Conservation (phyloP, 1,284 basidiomycete genomes). For the Boletus semigastroideus region DNA sequence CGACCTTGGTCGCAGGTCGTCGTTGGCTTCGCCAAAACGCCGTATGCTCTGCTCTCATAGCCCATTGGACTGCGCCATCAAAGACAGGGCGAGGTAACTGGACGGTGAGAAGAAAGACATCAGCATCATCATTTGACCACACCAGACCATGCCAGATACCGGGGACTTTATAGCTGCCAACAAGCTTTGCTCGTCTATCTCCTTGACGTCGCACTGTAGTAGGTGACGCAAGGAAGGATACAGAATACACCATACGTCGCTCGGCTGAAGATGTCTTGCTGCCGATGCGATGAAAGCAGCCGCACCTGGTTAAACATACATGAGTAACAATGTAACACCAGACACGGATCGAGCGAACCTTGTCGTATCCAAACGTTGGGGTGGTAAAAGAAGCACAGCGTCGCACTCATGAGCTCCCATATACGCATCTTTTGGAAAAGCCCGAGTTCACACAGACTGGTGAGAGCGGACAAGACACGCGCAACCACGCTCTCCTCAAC, state of each 20-base stretch:
- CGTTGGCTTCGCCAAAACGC: constrained; percentile 72
- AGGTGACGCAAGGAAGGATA: constrained; percentile 90
- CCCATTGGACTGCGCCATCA: constrained; percentile 87
- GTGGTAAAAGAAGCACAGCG: constrained; percentile 90
- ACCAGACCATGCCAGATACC: constrained; percentile 46
- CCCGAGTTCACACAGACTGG: constrained; percentile 82
- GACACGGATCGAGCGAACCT: constrained; percentile 45
- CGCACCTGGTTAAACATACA: constrained; percentile 53
- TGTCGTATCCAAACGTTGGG: constrained; percentile 97
- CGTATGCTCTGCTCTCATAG: constrained; percentile 73
- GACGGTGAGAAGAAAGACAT: not conserved
- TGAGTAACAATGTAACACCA: not conserved
- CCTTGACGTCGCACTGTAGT: constrained; percentile 81
- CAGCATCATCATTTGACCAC: constrained; percentile 2
- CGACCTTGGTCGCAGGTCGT: constrained; percentile 47
- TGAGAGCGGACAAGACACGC: constrained; percentile 82
- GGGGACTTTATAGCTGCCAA: constrained; percentile 75
- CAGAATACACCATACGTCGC: constrained; percentile 95
- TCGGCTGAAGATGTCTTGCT: constrained; percentile 73
- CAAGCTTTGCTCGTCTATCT: constrained; percentile 74
- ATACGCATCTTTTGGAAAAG: constrained; percentile 90
- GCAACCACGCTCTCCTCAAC: constrained; percentile 93
- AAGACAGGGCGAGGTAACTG: constrained; percentile 81
- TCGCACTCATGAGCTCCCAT: constrained; percentile 89
- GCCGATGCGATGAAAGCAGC: constrained; percentile 86